Evolutionary conservation across 129 eudicot species (phyloP).

Genomic region (Chrysanthemum lavandulifolium): DNA sequence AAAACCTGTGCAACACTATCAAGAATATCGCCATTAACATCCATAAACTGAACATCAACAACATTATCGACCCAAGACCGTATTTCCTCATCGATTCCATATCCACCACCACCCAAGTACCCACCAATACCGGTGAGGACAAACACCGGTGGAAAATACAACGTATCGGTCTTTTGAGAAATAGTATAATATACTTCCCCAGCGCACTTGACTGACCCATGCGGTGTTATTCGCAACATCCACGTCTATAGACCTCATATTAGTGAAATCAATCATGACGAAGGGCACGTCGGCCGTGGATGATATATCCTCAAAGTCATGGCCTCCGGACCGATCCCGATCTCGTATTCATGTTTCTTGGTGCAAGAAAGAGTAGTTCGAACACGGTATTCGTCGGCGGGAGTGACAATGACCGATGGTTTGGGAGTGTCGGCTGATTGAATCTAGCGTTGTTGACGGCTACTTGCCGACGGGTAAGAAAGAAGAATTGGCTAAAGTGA

Average conservation of each 20-base stretch:
- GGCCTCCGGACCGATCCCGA: neutral
- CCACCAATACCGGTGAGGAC: neutral
- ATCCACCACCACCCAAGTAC: neutral
- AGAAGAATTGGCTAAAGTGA: neutral
- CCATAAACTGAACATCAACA: neutral
- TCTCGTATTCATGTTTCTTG: constrained; percentile 11
- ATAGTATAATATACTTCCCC: neutral
- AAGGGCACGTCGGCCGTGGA: neutral
- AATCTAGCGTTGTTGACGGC: neutral
- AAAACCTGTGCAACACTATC: neutral
- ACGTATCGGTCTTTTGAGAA: neutral
- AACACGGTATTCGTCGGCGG: neutral
- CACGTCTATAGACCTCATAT: neutral
- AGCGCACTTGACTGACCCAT: neutral
- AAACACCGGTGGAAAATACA: neutral
- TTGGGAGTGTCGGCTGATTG: neutral
- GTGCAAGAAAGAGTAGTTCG: constrained; percentile 1
- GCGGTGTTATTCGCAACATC: neutral
- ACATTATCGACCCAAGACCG: neutral
- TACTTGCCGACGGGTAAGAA: neutral
- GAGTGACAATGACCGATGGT: constrained; percentile 11
- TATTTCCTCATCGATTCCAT: neutral
- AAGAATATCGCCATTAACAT: neutral
- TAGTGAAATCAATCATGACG: neutral
- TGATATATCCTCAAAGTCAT: neutral